Conservation (phyloP, 371 early-diverging fungal genomes). For the Entomophthora muscae region DNA sequence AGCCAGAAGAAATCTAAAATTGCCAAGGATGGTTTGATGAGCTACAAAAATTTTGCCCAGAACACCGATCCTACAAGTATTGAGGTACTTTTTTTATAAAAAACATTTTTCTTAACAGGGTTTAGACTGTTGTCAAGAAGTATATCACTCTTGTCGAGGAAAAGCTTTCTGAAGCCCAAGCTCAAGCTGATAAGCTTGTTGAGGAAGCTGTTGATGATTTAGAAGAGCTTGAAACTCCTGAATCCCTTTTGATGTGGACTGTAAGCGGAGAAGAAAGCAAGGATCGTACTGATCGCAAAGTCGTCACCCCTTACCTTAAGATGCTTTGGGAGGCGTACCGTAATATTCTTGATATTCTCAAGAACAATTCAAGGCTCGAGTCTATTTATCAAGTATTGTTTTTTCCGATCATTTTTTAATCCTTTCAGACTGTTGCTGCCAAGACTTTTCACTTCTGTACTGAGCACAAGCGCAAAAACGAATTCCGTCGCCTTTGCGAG, state of each 20-base stretch:
- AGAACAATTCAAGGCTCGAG: slow-evolving; percentile 92
- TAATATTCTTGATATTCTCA: slow-evolving; percentile 83
- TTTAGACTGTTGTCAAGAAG: slow-evolving; percentile 55
- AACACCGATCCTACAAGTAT: slow-evolving; percentile 27
- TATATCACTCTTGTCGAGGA: slow-evolving; percentile 74
- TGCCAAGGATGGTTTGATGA: slow-evolving; percentile 87
- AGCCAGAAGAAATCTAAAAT: slow-evolving; percentile 72
- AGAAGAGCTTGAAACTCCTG: slow-evolving; percentile 90
- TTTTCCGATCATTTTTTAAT: background rate
- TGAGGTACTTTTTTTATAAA: background rate
- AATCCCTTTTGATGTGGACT: slow-evolving; percentile 83
- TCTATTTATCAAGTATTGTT: slow-evolving; percentile 65
- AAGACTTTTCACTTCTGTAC: slow-evolving; percentile 93
- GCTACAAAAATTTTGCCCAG: slow-evolving; percentile 93
- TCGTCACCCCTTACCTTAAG: slow-evolving; percentile 95
- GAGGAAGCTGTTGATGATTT: slow-evolving; percentile 78
- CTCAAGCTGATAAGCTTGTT: slow-evolving; percentile 72
- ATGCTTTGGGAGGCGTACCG: slow-evolving; percentile 98
- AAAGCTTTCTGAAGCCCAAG: slow-evolving; percentile 81
- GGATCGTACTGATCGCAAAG: slow-evolving; percentile 90
- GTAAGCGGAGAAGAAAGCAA: slow-evolving; percentile 86
- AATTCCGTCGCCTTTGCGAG: slow-evolving; percentile 94
- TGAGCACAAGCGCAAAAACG: slow-evolving; percentile 87
- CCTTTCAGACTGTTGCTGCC: slow-evolving; percentile 23
- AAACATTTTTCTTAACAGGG: background rate